Evolutionary conservation across 148 eudicot species (phyloP), one percentile per base, ranked within the genome.

Genomic region (Chenopodium berlandieri): DNA sequence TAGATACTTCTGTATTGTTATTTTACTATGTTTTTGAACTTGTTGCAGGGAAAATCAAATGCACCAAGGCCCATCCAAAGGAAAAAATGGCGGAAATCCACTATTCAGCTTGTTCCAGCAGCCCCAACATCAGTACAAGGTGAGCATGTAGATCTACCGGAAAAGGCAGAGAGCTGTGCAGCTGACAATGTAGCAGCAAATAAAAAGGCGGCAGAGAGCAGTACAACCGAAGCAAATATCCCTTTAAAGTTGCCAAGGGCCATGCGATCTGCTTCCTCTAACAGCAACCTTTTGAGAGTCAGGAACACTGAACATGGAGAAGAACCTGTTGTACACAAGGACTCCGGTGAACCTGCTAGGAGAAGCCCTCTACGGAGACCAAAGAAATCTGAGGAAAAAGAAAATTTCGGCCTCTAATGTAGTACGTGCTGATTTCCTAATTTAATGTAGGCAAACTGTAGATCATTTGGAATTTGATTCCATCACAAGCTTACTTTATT

Each of bases 31-130:
- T 25, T 9, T 5, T 1, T 27, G 37, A 16, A 74, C 52, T 46
- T 71, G 27, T 74, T 80, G 34, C 88, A 95, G 99, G 91, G 75
- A 19, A 91, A 88, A 86, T 79, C 95, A 50, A 88, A 89, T 78
- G 94, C 86, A 25, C 92, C 94, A 23, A 92, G 85, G 70, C 88
- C 90, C n/a, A 82, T 44, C 16, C 88, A 79, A 78, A 84, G 98
- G 82, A 97, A 97, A 83, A 90, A 89, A 73, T 97, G 98, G 98
- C 82, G 92, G 60, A 97, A 90, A 78, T 89, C 99, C 1, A 86
- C 80, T 7, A 84, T 92, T 81, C 97, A 94, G 80, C 90, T 94
- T 70, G 91, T 97, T 80, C 97, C 94, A 25, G 85, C 82, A 16
- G 88, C 89, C 48, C 89, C 92, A 75, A 73, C 90, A 69, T 23